Base-by-base conservation (phyloP, 768 basidiomycete species). In the Suillus paluster region DNA sequence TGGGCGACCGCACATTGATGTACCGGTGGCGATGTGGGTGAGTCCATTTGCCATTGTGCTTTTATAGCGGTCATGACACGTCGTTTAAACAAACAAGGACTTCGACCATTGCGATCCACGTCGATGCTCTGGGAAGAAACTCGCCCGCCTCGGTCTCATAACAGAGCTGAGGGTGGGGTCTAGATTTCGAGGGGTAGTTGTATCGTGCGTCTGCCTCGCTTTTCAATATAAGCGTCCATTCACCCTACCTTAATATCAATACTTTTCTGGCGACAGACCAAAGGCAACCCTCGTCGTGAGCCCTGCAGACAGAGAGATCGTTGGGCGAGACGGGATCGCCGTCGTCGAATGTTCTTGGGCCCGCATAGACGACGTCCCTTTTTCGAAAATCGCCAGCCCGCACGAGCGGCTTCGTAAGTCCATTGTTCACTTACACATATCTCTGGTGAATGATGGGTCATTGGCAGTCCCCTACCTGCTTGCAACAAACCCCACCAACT, bases 321-420 rank as follows among this genome's bases (percentile, higher is more conserved):
- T 99, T 10, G 78, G 84, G 0, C 79, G 82, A 49, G 79, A 80
- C 38, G 97, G 97, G 0, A 77, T 98, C 6, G 97, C 97, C 1
- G 97, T 99, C n/a, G 94, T 99, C 2, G 97, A 99, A 72, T 99
- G 97, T 73, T 97, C 94, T 4, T 99, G 97, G 97, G 97, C 97
- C 1, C 85, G 95, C 23, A 76, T 99, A 9, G 94, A 94, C 50
- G 97, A 99, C 60, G 89, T 99, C 9, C 97, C 97, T 1, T 99
- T 97, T 71, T 80, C 83, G 56, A 99, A 98, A 78, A 97, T 99
- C 64, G 84, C 91, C 6, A 94, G 93, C 66, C 95, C 97, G 1
- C 84, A 99, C 67, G 97, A 99, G 79, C 84, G 97, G 10, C 72
- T 99, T 48, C 70, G 96, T 97, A 68, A 64, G 94, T 84, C 0